Evolutionary conservation across 305 asterid species (phyloP).

Genomic region (Solanum hybrid): DNA sequence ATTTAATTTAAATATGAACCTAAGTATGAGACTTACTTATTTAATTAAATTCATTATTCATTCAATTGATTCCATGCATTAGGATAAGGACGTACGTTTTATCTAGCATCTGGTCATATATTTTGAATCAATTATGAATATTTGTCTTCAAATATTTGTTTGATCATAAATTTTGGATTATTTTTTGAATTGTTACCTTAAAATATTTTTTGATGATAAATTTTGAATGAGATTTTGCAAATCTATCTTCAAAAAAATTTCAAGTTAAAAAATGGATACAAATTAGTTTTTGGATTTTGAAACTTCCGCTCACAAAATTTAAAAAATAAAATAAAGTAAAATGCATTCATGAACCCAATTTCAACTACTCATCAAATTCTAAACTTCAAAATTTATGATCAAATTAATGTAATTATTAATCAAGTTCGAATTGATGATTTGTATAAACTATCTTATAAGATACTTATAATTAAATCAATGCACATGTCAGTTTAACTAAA

Average conservation of each 20-base stretch:
- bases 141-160: background rate
- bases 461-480: background rate
- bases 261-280: background rate
- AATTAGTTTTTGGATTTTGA: background rate
- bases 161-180: too few species aligned
- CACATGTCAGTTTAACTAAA: background rate
- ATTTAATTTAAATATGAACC: background rate
- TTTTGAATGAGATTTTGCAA: background rate
- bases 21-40: background rate
- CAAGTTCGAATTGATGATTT: background rate
- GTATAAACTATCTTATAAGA: background rate
- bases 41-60: background rate
- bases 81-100: background rate
- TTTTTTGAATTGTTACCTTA: too few species aligned
- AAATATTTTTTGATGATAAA: background rate
- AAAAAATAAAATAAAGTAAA: too few species aligned
- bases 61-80: background rate
- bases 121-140: background rate
- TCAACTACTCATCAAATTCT: too few species aligned
- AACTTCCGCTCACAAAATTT: background rate
- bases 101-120: background rate
- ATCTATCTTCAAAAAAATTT: background rate
- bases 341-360: too few species aligned
- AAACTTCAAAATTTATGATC: too few species aligned
- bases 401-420: background rate